phyloP scores from a whole-genome alignment of 176 grass and related monocot species.

The Triticum dicoccoides region DNA sequence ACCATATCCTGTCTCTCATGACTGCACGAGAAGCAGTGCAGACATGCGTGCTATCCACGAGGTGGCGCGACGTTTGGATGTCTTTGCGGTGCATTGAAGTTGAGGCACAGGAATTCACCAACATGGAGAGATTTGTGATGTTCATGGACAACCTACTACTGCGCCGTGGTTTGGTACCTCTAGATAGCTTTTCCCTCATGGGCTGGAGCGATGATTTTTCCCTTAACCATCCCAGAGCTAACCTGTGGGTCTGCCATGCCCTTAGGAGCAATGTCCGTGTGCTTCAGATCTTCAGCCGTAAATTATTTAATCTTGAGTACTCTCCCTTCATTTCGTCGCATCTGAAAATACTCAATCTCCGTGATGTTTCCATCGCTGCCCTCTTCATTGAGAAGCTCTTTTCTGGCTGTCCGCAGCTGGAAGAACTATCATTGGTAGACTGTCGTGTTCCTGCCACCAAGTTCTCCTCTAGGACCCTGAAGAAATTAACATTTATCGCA shows the following conservation, averaged over 20 bases:
- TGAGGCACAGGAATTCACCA: neutral
- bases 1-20: slow-evolving; percentile 8
- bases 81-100: neutral
- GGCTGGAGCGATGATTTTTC: neutral
- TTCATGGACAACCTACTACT: slow-evolving; percentile 16
- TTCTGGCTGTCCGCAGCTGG: neutral
- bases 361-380: neutral
- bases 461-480: neutral
- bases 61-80: neutral
- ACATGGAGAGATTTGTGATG: neutral
- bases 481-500: slow-evolving; percentile 8
- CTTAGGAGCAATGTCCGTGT: neutral
- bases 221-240: neutral
- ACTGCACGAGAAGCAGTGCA: neutral
- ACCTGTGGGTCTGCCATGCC: slow-evolving; percentile 5
- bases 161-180: neutral
- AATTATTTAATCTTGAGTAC: neutral
- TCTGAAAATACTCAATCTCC: slow-evolving; percentile 8
- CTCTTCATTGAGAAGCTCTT: slow-evolving; percentile 8
- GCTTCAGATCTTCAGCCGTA: neutral
- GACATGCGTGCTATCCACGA: slow-evolving; percentile 3
- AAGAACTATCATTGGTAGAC: slow-evolving; percentile 3
- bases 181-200: neutral
- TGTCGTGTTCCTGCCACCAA: neutral
- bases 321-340: neutral